Evolutionary conservation across 2,329 filamentous ascomycete genomes (phyloP), one percentile per base, ranked within the genome.

Genomic region (Penicillium hesseltinei): DNA sequence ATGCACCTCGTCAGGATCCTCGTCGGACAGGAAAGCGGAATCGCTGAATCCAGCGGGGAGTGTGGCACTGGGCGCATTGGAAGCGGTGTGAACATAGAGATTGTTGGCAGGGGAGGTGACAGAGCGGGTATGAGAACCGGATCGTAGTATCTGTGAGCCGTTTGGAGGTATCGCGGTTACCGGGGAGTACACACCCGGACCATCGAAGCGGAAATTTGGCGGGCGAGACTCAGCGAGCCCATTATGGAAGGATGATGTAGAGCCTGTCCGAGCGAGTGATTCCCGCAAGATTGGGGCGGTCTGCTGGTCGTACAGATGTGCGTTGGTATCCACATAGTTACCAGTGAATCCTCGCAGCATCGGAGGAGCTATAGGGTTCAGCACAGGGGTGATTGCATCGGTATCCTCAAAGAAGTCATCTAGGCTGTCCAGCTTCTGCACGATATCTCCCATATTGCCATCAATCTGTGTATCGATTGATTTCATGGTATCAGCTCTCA

Each of bases 291-390:
- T 95, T 0, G 93, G 93, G 11, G 94, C 81, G 7, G 94, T 95
- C 70, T 96, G 91, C 72, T 96, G 91, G 67, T 97, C 92, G 73
- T 97, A 97, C 0, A 97, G 78, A 70, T 91, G 87, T 23, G 92
- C 90, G 11, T 87, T 89, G 1, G 87, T 87, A 63, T 94, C 89
- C 51, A 87, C 86, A 10, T 82, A 82, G 60, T 87, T 86, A 0
- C 83, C 83, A 0, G 84, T 80, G 62, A 87, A 89, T 38, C 71
- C 70, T 46, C 72, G 72, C 48, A 78, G 61, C 57, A 72, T 71
- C 10, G 72, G 65, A 43, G 73, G 73, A 11, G 74, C 66, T 15
- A 73, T 70, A 3, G 71, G 62, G 27, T 71, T 70, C 8, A 76
- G 53, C 1, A 85, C 86, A 0, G 86, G 81, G 55, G 88, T 84